Percentiles rank a stretch among this genome's conserved stretches.
phyloP scores from a whole-genome alignment of 2,329 filamentous ascomycete genomes.

The Aureobasidium sp. region DNA sequence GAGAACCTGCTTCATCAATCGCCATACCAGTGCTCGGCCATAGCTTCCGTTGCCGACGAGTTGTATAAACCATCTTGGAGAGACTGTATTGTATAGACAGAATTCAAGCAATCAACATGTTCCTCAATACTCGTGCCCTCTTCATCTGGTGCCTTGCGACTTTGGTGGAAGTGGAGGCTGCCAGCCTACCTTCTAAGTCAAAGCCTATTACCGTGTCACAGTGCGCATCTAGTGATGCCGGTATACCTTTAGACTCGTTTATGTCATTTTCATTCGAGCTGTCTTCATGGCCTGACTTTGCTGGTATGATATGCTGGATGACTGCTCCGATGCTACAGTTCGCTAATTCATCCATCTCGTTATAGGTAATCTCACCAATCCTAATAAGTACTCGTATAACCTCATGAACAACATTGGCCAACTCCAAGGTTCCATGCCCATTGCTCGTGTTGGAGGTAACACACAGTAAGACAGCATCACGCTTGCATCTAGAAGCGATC shows the following conservation, averaged over 20 bases:
- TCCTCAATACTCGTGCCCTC: neutral
- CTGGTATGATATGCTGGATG: conserved; percentile 36
- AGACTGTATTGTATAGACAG: neutral
- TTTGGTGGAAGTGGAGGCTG: neutral
- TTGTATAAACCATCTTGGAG: neutral
- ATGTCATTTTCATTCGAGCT: conserved; percentile 61
- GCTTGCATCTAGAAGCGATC: too few relatives aligned
- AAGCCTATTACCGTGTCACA: neutral
- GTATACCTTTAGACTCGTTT: conserved; percentile 47
- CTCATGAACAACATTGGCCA: conserved; percentile 63
- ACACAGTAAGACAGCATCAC: conserved; percentile 52
- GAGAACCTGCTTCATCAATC: neutral
- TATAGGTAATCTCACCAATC: conserved; percentile 56
- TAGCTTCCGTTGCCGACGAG: conserved; percentile 2
- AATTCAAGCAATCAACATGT: neutral
- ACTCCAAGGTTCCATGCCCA: conserved; percentile 63
- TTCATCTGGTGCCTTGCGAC: neutral
- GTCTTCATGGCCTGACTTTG: conserved; percentile 59
- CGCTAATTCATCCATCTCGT: neutral
- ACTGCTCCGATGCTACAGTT: too few relatives aligned
- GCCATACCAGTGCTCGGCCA: neutral
- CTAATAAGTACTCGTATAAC: conserved; percentile 68
- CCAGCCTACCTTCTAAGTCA: neutral
- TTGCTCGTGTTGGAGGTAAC: conserved; percentile 72
- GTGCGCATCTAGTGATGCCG: conserved; percentile 24